Conservation (phyloP, 495 filamentous ascomycete genomes). For the Podospora tetraspora region DNA sequence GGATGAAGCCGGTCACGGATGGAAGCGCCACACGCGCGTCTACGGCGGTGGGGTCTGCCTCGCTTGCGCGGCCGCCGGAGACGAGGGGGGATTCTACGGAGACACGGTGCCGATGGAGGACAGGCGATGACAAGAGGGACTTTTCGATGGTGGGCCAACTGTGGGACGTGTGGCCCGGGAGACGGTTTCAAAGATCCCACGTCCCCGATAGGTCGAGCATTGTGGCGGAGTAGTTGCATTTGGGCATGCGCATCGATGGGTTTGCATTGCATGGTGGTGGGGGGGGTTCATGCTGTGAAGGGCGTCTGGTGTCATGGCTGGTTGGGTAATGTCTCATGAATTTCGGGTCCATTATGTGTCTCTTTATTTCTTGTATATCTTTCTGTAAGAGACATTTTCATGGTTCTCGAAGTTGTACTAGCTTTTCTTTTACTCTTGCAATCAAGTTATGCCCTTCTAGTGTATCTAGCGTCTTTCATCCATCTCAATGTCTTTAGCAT, state of each 20-base stretch:
- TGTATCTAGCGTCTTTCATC: no score
- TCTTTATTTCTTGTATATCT: not conserved
- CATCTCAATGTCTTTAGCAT: no score
- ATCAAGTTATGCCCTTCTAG: not conserved
- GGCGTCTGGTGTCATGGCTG: not conserved
- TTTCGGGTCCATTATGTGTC: not conserved
- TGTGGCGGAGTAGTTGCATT: slow-evolving; percentile 8
- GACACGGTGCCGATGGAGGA: slow-evolving; percentile 45
- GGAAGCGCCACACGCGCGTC: slow-evolving; percentile 47
- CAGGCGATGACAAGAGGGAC: slow-evolving; percentile 26
- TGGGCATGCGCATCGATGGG: slow-evolving; percentile 11
- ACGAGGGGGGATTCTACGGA: slow-evolving; percentile 45
- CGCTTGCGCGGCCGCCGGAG: slow-evolving; percentile 38
- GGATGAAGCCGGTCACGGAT: slow-evolving; percentile 41
- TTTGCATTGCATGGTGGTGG: slow-evolving; percentile 13
- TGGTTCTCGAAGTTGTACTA: not conserved
- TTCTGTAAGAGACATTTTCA: not conserved
- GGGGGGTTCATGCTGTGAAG: not conserved
- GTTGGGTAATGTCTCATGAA: not conserved
- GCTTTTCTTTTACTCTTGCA: not conserved
- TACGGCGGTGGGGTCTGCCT: slow-evolving; percentile 47
- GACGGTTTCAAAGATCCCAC: slow-evolving; percentile 7
- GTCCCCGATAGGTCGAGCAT: slow-evolving; percentile 9
- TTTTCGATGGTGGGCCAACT: not conserved
- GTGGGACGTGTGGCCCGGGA: slow-evolving; percentile 2